Conservation (phyloP, 441 rosid species). For the Arabidopsis hybrid region DNA sequence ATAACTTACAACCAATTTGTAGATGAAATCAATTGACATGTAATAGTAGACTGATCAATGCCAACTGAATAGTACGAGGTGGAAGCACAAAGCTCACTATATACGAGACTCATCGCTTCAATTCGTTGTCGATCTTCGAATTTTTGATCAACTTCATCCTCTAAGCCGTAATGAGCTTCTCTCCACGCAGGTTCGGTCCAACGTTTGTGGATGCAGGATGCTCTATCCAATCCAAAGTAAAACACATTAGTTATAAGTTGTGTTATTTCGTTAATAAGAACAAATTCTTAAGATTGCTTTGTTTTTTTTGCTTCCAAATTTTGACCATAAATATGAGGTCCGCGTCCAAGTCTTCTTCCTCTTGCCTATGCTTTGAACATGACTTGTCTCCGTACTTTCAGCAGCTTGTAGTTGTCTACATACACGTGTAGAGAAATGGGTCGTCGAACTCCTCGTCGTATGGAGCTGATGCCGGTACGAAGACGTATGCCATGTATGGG, state of each 20-base stretch:
- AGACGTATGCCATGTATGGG: conserved; percentile 3
- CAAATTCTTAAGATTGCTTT: neutral
- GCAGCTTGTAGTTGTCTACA: neutral
- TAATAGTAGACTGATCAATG: neutral
- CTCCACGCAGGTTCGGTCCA: neutral
- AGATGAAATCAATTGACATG: too few species aligned
- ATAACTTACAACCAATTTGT: too few species aligned
- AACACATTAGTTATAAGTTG: neutral
- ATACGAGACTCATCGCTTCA: neutral
- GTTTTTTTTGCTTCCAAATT: neutral
- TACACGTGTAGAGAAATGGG: neutral
- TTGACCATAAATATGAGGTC: neutral
- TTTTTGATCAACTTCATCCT: neutral
- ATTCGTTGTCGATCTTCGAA: neutral
- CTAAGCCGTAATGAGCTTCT: neutral
- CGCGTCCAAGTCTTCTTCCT: neutral
- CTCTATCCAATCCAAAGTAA: neutral
- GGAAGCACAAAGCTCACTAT: neutral
- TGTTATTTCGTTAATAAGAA: neutral
- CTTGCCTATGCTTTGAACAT: neutral
- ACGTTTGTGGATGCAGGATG: neutral
- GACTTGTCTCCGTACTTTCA: conserved; percentile 15
- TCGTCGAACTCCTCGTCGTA: neutral
- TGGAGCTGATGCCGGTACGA: neutral
- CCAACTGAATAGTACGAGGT: neutral